Evolutionary conservation across 805 yeast species (phyloP).

Genomic region (Maudiozyma bulderi): DNA sequence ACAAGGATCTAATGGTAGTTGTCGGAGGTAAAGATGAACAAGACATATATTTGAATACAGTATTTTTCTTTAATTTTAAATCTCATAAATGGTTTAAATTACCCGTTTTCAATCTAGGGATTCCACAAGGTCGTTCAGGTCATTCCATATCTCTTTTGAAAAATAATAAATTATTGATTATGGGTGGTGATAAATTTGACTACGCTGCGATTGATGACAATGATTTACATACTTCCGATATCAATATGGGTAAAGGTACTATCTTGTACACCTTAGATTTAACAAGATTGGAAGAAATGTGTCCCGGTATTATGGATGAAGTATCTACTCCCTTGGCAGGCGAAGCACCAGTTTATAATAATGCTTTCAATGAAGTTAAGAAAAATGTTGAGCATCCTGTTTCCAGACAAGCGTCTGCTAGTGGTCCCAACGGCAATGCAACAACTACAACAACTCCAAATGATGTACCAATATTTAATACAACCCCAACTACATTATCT

Average conservation of each 20-base stretch:
- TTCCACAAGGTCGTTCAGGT: slow-evolving; percentile 82
- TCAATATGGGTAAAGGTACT: slow-evolving; percentile 47
- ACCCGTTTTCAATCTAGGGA: slow-evolving; percentile 32
- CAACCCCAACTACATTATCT: slow-evolving; percentile 1
- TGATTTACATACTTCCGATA: slow-evolving; percentile 44
- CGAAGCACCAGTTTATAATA: neutral
- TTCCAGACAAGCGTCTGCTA: neutral
- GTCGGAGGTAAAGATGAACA: slow-evolving; percentile 81
- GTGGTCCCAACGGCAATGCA: neutral
- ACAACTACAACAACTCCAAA: neutral
- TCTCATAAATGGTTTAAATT: slow-evolving; percentile 66
- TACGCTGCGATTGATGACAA: slow-evolving; percentile 41
- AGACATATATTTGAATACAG: slow-evolving; percentile 56
- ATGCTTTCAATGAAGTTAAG: neutral
- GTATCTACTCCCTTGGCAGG: neutral
- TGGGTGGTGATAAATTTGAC: slow-evolving; percentile 88
- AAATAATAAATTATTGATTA: slow-evolving; percentile 60
- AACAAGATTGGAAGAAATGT: slow-evolving; percentile 25
- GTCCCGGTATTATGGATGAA: slow-evolving; percentile 28
- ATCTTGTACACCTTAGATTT: slow-evolving; percentile 58
- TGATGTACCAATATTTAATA: neutral
- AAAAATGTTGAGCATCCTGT: neutral
- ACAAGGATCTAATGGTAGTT: slow-evolving; percentile 68
- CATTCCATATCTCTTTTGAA: slow-evolving; percentile 71
- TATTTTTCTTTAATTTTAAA: slow-evolving; percentile 68